A percentile compares a stretch with the other conserved stretches of the same genome.
These are phyloP conservation scores for Termitomyces sp. DNA, from an alignment of 768 basidiomycete genomes.

Conservation along the genomic window DNA sequence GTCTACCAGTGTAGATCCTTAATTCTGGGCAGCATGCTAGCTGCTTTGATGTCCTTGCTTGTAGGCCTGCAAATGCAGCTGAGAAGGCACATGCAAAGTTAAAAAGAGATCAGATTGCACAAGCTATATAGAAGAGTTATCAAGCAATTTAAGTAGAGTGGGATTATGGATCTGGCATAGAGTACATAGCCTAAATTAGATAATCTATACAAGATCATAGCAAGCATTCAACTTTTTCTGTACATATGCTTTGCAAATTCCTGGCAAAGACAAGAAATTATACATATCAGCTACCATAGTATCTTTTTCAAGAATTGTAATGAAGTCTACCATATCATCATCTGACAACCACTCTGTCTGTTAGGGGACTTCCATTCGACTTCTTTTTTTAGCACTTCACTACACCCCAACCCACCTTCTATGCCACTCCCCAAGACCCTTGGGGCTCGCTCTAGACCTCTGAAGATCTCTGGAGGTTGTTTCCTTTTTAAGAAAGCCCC, in stretches of 20 bases:
- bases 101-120: conserved; percentile 1
- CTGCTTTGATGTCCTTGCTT: background rate
- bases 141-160: background rate
- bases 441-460: too few species aligned
- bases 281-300: background rate
- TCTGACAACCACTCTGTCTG: conserved; percentile 3
- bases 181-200: background rate
- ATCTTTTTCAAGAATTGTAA: background rate
- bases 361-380: too few species aligned
- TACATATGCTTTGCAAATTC: background rate
- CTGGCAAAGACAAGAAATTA: background rate
- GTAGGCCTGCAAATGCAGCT: background rate
- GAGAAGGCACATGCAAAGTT: background rate
- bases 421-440: too few species aligned
- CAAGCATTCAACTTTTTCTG: background rate
- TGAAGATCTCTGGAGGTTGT: too few species aligned
- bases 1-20: background rate
- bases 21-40: background rate
- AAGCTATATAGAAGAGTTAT: conserved; percentile 1
- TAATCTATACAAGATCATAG: background rate
- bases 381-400: too few species aligned
- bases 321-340: background rate
- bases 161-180: background rate
- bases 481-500: too few species aligned
- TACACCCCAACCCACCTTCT: too few species aligned